Conservation (phyloP, 2,329 filamentous ascomycete species). For the Epichloe bromicola region DNA sequence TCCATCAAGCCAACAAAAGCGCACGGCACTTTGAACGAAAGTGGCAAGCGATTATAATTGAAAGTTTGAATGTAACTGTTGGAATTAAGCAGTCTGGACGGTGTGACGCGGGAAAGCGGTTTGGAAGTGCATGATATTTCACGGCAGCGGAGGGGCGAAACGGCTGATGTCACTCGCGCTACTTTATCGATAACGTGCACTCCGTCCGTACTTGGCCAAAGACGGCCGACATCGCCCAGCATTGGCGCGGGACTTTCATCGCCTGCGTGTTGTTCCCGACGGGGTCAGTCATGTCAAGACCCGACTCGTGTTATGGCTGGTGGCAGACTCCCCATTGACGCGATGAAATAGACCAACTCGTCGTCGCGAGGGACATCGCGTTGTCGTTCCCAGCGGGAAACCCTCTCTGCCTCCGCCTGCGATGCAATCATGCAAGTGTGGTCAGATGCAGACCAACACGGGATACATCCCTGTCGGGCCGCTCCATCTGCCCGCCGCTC, state of each 20-base stretch:
- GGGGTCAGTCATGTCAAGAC: too few relatives aligned
- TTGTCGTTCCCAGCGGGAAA: background rate
- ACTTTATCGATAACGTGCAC: background rate
- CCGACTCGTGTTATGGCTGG: too few relatives aligned
- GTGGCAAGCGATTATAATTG: background rate
- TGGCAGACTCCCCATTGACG: too few relatives aligned
- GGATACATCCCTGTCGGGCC: background rate
- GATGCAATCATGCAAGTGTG: background rate
- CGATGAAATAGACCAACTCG: background rate
- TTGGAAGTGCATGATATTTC: background rate
- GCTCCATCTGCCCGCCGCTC: background rate
- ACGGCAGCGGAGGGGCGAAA: background rate
- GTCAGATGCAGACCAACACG: background rate
- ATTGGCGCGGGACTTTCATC: too few relatives aligned
- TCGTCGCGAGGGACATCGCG: too few relatives aligned
- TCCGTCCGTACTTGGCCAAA: too few relatives aligned
- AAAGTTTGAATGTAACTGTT: background rate
- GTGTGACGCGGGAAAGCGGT: too few relatives aligned
- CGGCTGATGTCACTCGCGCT: background rate
- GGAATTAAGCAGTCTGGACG: background rate
- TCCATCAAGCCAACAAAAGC: constrained; percentile 25
- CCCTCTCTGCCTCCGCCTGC: too few relatives aligned
- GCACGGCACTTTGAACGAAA: background rate
- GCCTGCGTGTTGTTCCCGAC: too few relatives aligned
- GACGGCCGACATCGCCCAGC: too few relatives aligned